phyloP scores from a whole-genome alignment of 495 filamentous ascomycete genomes.

The Neurospora sp. region DNA sequence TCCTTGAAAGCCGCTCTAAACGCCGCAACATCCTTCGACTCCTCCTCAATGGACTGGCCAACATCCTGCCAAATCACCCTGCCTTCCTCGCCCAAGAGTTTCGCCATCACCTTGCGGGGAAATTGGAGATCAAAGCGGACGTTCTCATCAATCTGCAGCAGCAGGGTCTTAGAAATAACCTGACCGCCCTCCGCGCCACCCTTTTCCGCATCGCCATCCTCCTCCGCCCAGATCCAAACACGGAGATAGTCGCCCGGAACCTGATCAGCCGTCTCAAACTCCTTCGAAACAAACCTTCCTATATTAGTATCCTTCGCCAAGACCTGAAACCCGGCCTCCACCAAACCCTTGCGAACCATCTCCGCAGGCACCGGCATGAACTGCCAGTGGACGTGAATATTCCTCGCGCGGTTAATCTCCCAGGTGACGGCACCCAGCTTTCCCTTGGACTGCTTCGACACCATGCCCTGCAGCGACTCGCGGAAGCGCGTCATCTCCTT shows the following conservation, averaged over 20 bases:
- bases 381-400: constrained; percentile 91
- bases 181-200: constrained; percentile 26
- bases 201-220: constrained; percentile 8
- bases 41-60: constrained; percentile 64
- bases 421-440: constrained; percentile 76
- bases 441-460: constrained; percentile 39
- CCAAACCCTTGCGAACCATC: constrained; percentile 54
- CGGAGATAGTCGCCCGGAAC: constrained; percentile 68
- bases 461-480: constrained; percentile 60
- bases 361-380: constrained; percentile 67
- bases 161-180: constrained; percentile 35
- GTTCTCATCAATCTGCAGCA: constrained; percentile 36
- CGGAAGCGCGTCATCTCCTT: constrained; percentile 76
- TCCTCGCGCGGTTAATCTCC: constrained; percentile 69
- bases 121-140: constrained; percentile 52
- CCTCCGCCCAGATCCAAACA: constrained; percentile 64
- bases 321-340: constrained; percentile 76
- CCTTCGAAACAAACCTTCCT: constrained; percentile 41
- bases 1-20: constrained; percentile 80
- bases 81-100: constrained; percentile 66
- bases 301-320: constrained; percentile 70
- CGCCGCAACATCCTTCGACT: constrained; percentile 63
- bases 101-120: constrained; percentile 73
- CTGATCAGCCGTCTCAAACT: constrained; percentile 28
- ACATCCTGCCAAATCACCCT: constrained; percentile 76